phyloP scores from a whole-genome alignment of 2,329 filamentous ascomycete species.

The Bimuria novae-zelandiae region DNA sequence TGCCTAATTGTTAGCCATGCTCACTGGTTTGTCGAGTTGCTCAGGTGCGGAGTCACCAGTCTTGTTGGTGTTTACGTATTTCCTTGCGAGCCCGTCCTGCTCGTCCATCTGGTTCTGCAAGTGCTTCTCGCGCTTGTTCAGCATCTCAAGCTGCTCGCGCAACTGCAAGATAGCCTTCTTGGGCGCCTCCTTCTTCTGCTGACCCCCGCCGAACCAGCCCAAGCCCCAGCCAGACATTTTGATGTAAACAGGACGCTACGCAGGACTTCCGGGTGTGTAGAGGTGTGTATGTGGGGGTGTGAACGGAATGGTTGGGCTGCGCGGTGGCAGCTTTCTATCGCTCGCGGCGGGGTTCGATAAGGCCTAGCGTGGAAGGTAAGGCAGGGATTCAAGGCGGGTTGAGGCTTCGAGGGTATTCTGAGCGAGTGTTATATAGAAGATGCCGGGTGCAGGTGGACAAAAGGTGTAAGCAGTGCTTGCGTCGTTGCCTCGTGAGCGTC shows the following conservation, averaged over 20 bases:
- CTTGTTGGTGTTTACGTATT: slow-evolving; percentile 88
- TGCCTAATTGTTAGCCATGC: slow-evolving; percentile 47
- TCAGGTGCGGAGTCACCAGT: slow-evolving; percentile 63
- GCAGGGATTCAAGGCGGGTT: neutral
- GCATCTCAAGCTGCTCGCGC: slow-evolving; percentile 90
- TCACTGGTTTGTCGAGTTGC: neutral
- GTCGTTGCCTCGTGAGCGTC: slow-evolving; percentile 6
- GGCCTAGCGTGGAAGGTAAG: neutral
- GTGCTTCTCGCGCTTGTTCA: slow-evolving; percentile 94
- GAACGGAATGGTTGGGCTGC: neutral
- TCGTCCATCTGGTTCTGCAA: slow-evolving; percentile 90
- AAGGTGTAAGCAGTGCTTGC: neutral
- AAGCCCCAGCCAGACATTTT: slow-evolving; percentile 54
- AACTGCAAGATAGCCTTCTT: slow-evolving; percentile 95
- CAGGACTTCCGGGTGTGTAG: slow-evolving; percentile 5
- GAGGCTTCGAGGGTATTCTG: neutral
- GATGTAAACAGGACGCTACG: slow-evolving; percentile 1
- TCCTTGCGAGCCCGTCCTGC: slow-evolving; percentile 85
- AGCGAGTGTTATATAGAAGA: neutral
- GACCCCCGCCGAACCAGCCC: slow-evolving; percentile 86
- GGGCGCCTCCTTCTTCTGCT: slow-evolving; percentile 86
- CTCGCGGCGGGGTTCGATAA: slow-evolving; percentile 7
- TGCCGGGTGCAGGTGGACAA: neutral
- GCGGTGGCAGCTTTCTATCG: neutral
- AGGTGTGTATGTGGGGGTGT: neutral